Percentiles rank a stretch among this genome's conserved stretches.
Evolutionary conservation across 179 eudicot species (phyloP).

Genomic region (Beta macrorhiza): DNA sequence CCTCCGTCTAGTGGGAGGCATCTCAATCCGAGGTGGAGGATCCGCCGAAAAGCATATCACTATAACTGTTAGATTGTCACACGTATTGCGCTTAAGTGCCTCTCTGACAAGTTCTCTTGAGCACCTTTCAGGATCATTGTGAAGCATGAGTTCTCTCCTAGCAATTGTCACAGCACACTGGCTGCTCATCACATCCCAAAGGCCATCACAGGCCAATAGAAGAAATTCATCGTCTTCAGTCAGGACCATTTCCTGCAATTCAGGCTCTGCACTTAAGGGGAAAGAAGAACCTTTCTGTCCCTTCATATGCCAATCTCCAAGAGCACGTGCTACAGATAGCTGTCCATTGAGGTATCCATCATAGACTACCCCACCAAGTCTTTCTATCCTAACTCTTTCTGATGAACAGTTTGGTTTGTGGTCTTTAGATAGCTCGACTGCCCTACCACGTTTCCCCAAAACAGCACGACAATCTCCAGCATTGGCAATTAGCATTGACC

Average conservation of each 20-base stretch:
- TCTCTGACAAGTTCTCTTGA: conserved; percentile 78
- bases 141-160: conserved; percentile 72
- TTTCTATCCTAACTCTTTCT: conserved; percentile 64
- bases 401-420: conserved; percentile 74
- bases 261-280: conserved; percentile 83
- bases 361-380: conserved; percentile 77
- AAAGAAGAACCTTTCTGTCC: conserved; percentile 63
- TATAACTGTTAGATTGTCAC: conserved; percentile 73
- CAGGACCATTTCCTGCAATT: conserved; percentile 57
- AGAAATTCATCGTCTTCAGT: conserved; percentile 77
- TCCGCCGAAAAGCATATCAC: conserved; percentile 75
- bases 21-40: conserved; percentile 71
- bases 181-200: conserved; percentile 94
- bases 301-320: conserved; percentile 97
- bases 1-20: conserved; percentile 38
- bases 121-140: conserved; percentile 82
- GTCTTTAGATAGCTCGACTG: conserved; percentile 77
- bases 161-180: conserved; percentile 79
- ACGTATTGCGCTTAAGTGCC: conserved; percentile 70
- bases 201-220: conserved; percentile 73
- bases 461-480: conserved; percentile 98
- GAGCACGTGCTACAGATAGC: conserved; percentile 78
- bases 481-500: conserved; percentile 71
- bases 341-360: conserved; percentile 91
- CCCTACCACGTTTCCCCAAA: conserved; percentile 71